phyloP scores from a whole-genome alignment of 2,329 filamentous ascomycete genomes.

The Calonectria hawksworthii region DNA sequence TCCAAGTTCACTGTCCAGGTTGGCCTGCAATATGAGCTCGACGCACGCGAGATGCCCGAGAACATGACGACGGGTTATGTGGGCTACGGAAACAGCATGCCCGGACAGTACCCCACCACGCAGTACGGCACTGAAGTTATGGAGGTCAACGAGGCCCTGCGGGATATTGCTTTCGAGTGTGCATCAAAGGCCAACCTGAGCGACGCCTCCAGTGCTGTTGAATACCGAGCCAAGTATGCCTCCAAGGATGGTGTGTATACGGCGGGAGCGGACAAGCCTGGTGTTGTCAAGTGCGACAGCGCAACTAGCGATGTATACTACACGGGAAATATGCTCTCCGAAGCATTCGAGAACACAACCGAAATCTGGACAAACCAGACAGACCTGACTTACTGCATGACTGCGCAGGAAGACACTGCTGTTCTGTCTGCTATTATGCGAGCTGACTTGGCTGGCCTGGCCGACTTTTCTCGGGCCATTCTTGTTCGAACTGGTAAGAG shows the following conservation, averaged over 20 bases:
- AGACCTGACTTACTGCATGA: slow-evolving; percentile 37
- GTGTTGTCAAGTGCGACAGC: slow-evolving; percentile 36
- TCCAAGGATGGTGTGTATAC: slow-evolving; percentile 6
- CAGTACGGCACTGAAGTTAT: slow-evolving; percentile 41
- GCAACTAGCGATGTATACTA: slow-evolving; percentile 40
- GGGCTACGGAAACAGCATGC: slow-evolving; percentile 31
- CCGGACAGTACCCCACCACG: slow-evolving; percentile 29
- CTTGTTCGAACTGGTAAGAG: slow-evolving; percentile 33
- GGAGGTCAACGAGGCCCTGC: slow-evolving; percentile 30
- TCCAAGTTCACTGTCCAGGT: slow-evolving; percentile 40
- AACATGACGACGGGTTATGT: slow-evolving; percentile 37
- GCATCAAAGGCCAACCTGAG: slow-evolving; percentile 15
- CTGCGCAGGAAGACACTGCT: slow-evolving; percentile 40
- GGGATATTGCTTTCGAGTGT: slow-evolving; percentile 29
- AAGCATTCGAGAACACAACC: slow-evolving; percentile 37
- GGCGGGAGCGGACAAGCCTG: slow-evolving; percentile 18
- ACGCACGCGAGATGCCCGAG: slow-evolving; percentile 33
- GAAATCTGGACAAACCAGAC: slow-evolving; percentile 31
- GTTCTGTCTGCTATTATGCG: slow-evolving; percentile 32
- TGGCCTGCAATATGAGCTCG: slow-evolving; percentile 35
- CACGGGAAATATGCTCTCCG: slow-evolving; percentile 35
- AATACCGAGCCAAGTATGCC: slow-evolving; percentile 25
- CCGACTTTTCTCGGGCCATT: slow-evolving; percentile 35
- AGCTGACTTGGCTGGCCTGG: slow-evolving; percentile 29
- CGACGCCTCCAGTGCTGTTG: slow-evolving; percentile 19